Evolutionary conservation across 345 rosid species (phyloP).

Genomic region (Durio zibethinus): DNA sequence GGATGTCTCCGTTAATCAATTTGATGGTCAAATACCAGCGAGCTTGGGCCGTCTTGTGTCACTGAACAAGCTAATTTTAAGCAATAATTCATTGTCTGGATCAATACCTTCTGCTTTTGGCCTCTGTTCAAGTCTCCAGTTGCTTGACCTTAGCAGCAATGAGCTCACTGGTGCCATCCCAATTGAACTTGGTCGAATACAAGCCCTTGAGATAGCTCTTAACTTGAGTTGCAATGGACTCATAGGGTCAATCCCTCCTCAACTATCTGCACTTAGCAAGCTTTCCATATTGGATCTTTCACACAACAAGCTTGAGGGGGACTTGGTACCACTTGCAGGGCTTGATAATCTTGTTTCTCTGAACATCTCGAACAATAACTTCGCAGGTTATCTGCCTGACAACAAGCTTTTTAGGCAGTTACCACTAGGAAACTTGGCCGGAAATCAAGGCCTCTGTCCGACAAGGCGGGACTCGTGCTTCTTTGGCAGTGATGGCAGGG

Average conservation of each 20-base stretch:
- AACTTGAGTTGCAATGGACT: conserved; percentile 82
- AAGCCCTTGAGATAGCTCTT: conserved; percentile 83
- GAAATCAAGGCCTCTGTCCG: conserved; percentile 70
- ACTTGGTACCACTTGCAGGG: conserved; percentile 47
- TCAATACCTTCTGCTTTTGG: conserved; percentile 67
- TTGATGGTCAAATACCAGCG: conserved; percentile 60
- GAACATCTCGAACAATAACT: conserved; percentile 75
- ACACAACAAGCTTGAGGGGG: conserved; percentile 72
- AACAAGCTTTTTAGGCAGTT: conserved; percentile 74
- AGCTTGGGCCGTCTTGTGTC: conserved; percentile 72
- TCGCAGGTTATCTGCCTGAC: conserved; percentile 87
- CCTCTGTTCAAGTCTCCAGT: conserved; percentile 69
- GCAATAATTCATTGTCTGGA: conserved; percentile 68
- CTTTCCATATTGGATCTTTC: conserved; percentile 81
- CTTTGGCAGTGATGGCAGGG: conserved; percentile 29
- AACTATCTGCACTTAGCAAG: conserved; percentile 71
- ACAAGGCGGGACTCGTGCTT: conserved; percentile 62
- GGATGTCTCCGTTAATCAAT: conserved; percentile 61
- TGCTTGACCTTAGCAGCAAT: conserved; percentile 88
- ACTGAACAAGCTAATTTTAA: conserved; percentile 57
- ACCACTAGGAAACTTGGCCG: conserved; percentile 47
- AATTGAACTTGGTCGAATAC: conserved; percentile 56
- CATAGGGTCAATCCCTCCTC: conserved; percentile 67
- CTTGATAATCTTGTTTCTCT: conserved; percentile 81
- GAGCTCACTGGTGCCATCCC: conserved; percentile 71